A percentile compares a stretch with the other conserved stretches of the same genome.
Evolutionary conservation across 345 rosid species (phyloP).

Genomic region (Aegle marmelos): DNA sequence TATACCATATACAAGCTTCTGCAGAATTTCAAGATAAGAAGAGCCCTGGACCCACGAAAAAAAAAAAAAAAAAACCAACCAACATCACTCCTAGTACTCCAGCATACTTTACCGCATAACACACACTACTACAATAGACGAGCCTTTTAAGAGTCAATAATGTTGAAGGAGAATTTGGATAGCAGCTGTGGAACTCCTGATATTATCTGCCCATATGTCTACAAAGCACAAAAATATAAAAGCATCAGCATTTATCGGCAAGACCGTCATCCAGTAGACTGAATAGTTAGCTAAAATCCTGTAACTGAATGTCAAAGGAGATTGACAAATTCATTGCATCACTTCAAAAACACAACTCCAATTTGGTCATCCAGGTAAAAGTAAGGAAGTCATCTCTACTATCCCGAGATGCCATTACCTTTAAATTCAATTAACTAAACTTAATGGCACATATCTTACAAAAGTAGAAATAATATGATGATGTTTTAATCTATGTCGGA

Average conservation of each 20-base stretch:
- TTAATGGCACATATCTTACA: background rate
- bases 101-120: background rate
- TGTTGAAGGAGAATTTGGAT: constrained; percentile 73
- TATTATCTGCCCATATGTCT: constrained; percentile 79
- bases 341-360: background rate
- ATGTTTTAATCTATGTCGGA: background rate
- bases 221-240: constrained; percentile 15
- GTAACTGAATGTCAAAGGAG: background rate
- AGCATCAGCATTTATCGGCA: background rate
- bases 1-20: constrained; percentile 1
- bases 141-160: constrained; percentile 33
- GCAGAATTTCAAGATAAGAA: background rate
- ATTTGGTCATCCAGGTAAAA: background rate
- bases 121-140: background rate
- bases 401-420: background rate
- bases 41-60: background rate
- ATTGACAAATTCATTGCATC: background rate
- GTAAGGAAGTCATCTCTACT: background rate
- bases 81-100: background rate
- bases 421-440: background rate
- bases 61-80: constrained; percentile 3
- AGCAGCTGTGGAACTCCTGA: constrained; percentile 75
- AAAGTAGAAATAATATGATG: background rate
- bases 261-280: background rate
- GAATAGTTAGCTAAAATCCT: background rate